Evolutionary conservation across 495 filamentous ascomycete species (phyloP), one percentile per base, ranked within the genome.

Genomic region (Talaromyces thailandensis): DNA sequence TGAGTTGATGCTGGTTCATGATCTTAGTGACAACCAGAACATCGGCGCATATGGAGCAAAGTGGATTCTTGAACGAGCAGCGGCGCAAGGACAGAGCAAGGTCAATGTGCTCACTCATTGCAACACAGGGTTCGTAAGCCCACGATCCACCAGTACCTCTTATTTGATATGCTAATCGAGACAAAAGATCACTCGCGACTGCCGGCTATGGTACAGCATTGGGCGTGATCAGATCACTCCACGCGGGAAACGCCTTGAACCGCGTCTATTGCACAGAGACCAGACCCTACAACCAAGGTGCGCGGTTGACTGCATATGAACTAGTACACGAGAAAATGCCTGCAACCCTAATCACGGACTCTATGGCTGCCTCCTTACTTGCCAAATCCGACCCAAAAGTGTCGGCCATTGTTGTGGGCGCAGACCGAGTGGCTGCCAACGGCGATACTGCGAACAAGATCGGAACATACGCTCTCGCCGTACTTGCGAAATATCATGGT

Each of bases 391-490:
- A 74, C 51, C 74, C 74, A 51, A 81, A 85, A 62, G 88, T 98
- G 63, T 83, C 86, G 31, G 93, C 91, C 21, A 89, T 98, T 60
- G 84, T 98, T 60, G 95, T 98, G 1, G 94, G 94, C 21, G 94
- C 94, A 21, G 94, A 98, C 71, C 85, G 94, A 56, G 95, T 98
- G 9, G 94, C 92, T 43, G 88, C 90, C 29, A 98, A 98, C 70
- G 94, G 94, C 35, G 94, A 98, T 75, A 98, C 94, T 2, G 94
- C 94, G 51, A 98, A 98, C 73, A 98, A 98, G 77, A 95, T 98
- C 62, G 94, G 94, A 29, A 98, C 94, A n/a, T 98, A 98, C 71
- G 75, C 82, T 43, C 82, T 98, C 29, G 92, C 94, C 11, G 89
- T 96, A 3, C 80, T 94, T 28, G 94, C 94, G 24, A 86, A 81